Percentiles rank a stretch among this genome's conserved stretches.
These are phyloP conservation scores for Barnettozyma siamensis DNA, from an alignment of 805 yeast genomes.

Conservation along the genomic window DNA sequence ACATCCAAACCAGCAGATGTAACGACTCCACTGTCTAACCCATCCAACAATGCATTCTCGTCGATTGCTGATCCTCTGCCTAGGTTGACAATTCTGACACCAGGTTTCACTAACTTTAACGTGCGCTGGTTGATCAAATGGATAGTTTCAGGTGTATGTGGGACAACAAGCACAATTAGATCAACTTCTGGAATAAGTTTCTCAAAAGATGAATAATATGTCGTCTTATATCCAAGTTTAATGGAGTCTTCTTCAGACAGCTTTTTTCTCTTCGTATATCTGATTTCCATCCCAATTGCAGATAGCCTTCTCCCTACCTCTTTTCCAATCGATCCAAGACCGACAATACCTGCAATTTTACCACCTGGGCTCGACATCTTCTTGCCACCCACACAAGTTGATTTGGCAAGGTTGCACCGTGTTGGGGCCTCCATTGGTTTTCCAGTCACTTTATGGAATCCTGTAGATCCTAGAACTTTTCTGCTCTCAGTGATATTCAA, in stretches of 20 bases:
- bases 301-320: conserved; percentile 51
- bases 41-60: conserved; percentile 58
- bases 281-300: conserved; percentile 58
- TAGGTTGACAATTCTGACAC: conserved; percentile 62
- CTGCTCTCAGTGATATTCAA: conserved; percentile 44
- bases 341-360: conserved; percentile 58
- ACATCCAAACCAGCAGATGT: conserved; percentile 72
- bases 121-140: conserved; percentile 47
- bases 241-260: conserved; percentile 31
- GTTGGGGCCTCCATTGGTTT: conserved; percentile 24
- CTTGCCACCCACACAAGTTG: conserved; percentile 42
- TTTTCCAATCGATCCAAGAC: conserved; percentile 73
- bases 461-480: conserved; percentile 28
- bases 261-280: conserved; percentile 52
- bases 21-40: conserved; percentile 53
- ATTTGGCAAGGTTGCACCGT: conserved; percentile 33
- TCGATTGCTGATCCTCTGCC: conserved; percentile 71
- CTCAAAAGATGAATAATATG: conserved; percentile 41
- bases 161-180: conserved; percentile 60
- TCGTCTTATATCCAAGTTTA: conserved; percentile 39
- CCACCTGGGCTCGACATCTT: conserved; percentile 47
- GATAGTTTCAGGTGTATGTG: conserved; percentile 53
- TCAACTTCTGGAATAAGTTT: conserved; percentile 40
- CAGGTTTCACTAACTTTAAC: conserved; percentile 42
- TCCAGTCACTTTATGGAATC: conserved; percentile 30